These are phyloP conservation scores for Actinidia polygama DNA, from an alignment of 179 eudicot genomes.

Conservation along the genomic window DNA sequence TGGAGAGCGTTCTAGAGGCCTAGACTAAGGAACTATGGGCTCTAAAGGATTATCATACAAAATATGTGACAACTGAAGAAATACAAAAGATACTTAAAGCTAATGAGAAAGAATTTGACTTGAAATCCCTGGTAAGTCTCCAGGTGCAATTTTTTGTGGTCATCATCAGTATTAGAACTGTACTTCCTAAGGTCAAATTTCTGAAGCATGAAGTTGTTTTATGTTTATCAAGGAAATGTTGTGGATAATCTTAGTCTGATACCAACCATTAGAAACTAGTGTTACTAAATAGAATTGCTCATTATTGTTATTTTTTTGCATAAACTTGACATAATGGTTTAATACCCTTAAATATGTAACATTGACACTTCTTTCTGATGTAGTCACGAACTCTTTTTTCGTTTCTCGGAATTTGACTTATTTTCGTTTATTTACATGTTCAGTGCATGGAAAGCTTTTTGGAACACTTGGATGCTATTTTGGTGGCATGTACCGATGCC, in stretches of 20 bases:
- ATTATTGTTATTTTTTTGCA: not conserved
- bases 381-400: not conserved
- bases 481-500: constrained; percentile 79
- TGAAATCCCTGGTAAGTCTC: constrained; percentile 80
- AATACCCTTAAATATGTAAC: not conserved
- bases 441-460: constrained; percentile 98
- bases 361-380: not conserved
- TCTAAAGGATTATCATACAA: constrained; percentile 85
- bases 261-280: not conserved
- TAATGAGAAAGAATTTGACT: constrained; percentile 81
- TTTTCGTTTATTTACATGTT: constrained; percentile 13
- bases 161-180: not conserved
- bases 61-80: constrained; percentile 68
- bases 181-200: not conserved
- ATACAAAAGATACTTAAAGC: constrained; percentile 88
- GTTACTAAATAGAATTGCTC: not conserved
- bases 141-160: not conserved
- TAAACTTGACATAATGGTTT: not conserved
- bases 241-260: not conserved
- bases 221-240: not conserved
- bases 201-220: constrained; percentile 1
- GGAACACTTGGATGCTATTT: constrained; percentile 73
- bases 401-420: not conserved
- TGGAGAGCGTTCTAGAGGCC: too few relatives aligned
- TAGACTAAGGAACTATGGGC: constrained; percentile 83